A percentile compares a stretch with the other conserved stretches of the same genome.
Conservation (phyloP, 164 flowering plant species). For the Berberis vulgaris region DNA sequence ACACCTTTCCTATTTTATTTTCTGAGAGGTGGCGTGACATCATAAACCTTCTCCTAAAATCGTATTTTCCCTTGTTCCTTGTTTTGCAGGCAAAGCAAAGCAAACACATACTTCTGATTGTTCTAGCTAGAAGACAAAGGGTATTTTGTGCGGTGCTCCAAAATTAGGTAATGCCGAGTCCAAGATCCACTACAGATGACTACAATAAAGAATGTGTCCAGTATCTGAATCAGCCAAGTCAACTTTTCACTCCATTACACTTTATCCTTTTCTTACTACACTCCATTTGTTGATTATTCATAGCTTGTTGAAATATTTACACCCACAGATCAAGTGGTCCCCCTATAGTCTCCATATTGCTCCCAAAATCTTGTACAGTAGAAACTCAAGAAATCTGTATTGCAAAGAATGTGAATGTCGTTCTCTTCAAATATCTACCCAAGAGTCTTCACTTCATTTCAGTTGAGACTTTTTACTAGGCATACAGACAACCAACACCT, state of each 20-base stretch:
- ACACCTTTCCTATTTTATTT: background rate
- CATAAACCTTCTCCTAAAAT: background rate
- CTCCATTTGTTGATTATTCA: background rate
- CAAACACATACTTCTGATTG: slow-evolving; percentile 36
- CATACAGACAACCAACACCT: too few relatives aligned
- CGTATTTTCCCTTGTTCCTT: background rate
- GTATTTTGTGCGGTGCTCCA: background rate
- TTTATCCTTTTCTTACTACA: background rate
- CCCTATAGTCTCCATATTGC: too few relatives aligned
- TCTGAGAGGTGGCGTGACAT: background rate
- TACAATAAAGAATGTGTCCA: background rate
- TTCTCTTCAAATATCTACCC: too few relatives aligned
- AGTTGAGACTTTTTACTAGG: too few relatives aligned
- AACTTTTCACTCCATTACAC: background rate
- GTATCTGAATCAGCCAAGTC: background rate
- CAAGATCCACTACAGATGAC: background rate
- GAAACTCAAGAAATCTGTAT: too few relatives aligned
- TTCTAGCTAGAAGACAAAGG: slow-evolving; percentile 13
- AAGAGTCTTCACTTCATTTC: too few relatives aligned
- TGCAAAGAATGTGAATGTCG: too few relatives aligned
- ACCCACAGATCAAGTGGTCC: too few relatives aligned
- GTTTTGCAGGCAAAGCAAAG: slow-evolving; percentile 52
- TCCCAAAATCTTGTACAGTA: too few relatives aligned
- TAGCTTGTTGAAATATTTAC: too few relatives aligned
- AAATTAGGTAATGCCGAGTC: background rate